Evolutionary conservation across 225 moss, liverwort and hornwort genomes (phyloP).

Genomic region (Physcomitrellopsis africana): DNA sequence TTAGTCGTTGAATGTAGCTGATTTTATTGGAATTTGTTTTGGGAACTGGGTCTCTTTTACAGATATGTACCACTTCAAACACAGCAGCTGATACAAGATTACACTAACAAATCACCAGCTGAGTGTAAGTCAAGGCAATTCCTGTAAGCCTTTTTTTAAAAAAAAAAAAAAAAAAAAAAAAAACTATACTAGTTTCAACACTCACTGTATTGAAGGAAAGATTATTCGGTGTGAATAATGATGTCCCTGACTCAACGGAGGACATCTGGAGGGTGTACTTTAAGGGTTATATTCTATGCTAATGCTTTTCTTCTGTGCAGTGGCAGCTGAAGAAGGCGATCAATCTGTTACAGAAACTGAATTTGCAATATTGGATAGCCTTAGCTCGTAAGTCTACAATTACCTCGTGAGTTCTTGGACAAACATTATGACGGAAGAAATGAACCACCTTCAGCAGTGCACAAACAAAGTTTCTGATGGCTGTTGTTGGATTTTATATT

Average conservation of each 20-base stretch:
- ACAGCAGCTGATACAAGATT: conserved; percentile 63
- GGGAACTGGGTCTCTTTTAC: conserved; percentile 25
- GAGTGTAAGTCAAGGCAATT: conserved; percentile 40
- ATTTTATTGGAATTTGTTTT: conserved; percentile 5
- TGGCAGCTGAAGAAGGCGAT: conserved; percentile 68
- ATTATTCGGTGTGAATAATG: neutral
- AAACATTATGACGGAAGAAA: neutral
- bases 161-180: neutral
- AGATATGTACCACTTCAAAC: conserved; percentile 88
- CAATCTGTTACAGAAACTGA: conserved; percentile 70
- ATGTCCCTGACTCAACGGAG: neutral
- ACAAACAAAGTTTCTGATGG: conserved; percentile 12
- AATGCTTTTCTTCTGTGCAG: conserved; percentile 28
- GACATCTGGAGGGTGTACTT: neutral
- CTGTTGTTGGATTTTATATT: conserved; percentile 11
- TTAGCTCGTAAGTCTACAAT: conserved; percentile 74
- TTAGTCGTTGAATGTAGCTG: neutral
- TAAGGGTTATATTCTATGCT: conserved; percentile 3
- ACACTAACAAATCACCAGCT: conserved; percentile 57
- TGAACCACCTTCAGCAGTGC: neutral
- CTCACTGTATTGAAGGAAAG: neutral
- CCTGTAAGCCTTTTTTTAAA: neutral
- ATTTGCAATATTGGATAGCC: conserved; percentile 68
- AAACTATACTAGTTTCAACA: neutral
- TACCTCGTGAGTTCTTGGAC: conserved; percentile 4